These are phyloP conservation scores for Lentinula guzmanii DNA, from an alignment of 768 basidiomycete species.

Conservation along the genomic window DNA sequence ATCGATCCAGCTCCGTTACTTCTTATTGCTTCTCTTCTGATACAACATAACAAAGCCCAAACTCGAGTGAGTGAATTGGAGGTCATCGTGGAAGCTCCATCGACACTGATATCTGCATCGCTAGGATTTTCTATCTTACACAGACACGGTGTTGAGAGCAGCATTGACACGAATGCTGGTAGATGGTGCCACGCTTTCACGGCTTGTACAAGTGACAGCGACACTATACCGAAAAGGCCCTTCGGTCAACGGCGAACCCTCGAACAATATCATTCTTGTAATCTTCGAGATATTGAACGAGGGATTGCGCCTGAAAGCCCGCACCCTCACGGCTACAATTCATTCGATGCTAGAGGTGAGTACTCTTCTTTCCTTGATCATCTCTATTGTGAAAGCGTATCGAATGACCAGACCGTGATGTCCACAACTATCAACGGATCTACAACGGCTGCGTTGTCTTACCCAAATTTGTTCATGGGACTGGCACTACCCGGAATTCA, in stretches of 20 bases:
- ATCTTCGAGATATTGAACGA: slow-evolving; percentile 50
- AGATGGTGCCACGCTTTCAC: slow-evolving; percentile 32
- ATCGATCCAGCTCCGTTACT: slow-evolving; percentile 56
- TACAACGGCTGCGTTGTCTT: slow-evolving; percentile 22
- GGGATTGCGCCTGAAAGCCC: slow-evolving; percentile 46
- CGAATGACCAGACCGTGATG: slow-evolving; percentile 19
- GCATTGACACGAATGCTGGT: slow-evolving; percentile 45
- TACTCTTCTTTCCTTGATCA: background rate
- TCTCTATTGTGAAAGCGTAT: background rate
- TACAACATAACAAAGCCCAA: slow-evolving; percentile 55
- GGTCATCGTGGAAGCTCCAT: background rate
- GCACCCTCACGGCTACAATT: slow-evolving; percentile 42
- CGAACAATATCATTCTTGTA: slow-evolving; percentile 30
- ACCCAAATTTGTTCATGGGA: slow-evolving; percentile 26
- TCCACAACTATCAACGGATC: slow-evolving; percentile 21
- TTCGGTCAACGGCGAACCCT: slow-evolving; percentile 15
- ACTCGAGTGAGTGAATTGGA: slow-evolving; percentile 36
- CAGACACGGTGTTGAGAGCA: slow-evolving; percentile 58
- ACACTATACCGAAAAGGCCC: slow-evolving; percentile 33
- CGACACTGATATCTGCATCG: slow-evolving; percentile 1
- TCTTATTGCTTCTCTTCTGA: slow-evolving; percentile 40
- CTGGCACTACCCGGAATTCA: slow-evolving; percentile 46
- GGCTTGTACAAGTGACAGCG: slow-evolving; percentile 42
- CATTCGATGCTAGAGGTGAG: slow-evolving; percentile 49
- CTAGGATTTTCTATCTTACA: slow-evolving; percentile 53